These are phyloP conservation scores for Pyricularia sp. DNA, from an alignment of 2,329 filamentous ascomycete species.

Conservation along the genomic window DNA sequence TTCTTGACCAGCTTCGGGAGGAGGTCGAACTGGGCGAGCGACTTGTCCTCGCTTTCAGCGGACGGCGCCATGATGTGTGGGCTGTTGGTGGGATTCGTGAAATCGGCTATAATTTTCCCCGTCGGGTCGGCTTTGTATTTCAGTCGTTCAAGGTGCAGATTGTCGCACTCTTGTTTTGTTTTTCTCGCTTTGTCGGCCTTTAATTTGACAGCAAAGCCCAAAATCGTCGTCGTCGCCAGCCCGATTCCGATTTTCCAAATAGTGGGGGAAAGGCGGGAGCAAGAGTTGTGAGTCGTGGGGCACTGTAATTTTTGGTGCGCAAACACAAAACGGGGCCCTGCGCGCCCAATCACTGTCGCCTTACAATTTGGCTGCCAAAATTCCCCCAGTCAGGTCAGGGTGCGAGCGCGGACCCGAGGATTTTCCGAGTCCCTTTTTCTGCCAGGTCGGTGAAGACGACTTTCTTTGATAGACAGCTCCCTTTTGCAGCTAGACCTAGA, in stretches of 20 bases:
- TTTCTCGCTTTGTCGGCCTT: background rate
- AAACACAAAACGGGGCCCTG: background rate
- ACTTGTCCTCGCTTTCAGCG: slow-evolving; percentile 3
- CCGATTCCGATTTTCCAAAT: slow-evolving; percentile 7
- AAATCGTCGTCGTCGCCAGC: background rate
- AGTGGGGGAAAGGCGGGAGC: slow-evolving; percentile 5
- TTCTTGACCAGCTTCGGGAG: slow-evolving; percentile 83
- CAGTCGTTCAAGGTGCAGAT: background rate
- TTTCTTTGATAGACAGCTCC: background rate
- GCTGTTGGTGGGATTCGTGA: background rate
- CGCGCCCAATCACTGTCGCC: background rate
- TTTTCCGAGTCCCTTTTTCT: background rate
- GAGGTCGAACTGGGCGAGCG: slow-evolving; percentile 32
- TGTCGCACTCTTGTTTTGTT: background rate
- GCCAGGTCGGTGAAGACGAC: background rate
- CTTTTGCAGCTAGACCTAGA: too few species aligned
- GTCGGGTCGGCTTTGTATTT: background rate
- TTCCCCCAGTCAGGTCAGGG: background rate
- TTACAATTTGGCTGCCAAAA: background rate
- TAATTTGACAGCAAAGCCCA: background rate
- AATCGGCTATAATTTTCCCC: background rate
- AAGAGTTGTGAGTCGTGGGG: slow-evolving; percentile 8
- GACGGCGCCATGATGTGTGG: slow-evolving; percentile 18
- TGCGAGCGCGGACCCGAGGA: background rate
- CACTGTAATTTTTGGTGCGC: slow-evolving; percentile 2